A percentile compares a stretch with the other conserved stretches of the same genome.
These are phyloP conservation scores for Aspergillus clavatus DNA, from an alignment of 2,329 filamentous ascomycete species.

Conservation along the genomic window DNA sequence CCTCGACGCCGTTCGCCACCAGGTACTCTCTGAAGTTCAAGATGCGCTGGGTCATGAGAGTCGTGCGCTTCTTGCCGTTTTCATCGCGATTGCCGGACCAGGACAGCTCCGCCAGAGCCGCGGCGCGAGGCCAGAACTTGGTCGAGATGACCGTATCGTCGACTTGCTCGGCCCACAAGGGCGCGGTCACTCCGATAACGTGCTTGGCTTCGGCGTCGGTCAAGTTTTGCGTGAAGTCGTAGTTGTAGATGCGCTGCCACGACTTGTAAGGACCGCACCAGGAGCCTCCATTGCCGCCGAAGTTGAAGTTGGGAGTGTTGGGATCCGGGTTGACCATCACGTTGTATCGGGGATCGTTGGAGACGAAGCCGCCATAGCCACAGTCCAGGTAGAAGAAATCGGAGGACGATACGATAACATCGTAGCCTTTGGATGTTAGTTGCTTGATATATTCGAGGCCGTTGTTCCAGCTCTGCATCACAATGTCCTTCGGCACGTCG, in stretches of 20 bases:
- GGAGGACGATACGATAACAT: conserved; percentile 53
- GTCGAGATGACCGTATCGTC: conserved; percentile 49
- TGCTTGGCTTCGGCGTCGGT: conserved; percentile 45
- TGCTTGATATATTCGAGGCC: conserved; percentile 50
- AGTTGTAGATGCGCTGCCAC: conserved; percentile 58
- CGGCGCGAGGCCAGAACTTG: conserved; percentile 55
- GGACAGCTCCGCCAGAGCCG: conserved; percentile 51
- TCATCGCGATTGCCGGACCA: conserved; percentile 54
- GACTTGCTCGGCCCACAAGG: conserved; percentile 53
- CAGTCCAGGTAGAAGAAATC: conserved; percentile 57
- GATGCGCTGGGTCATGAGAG: conserved; percentile 51
- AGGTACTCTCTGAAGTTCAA: conserved; percentile 58
- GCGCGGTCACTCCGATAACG: conserved; percentile 49
- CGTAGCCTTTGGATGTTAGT: conserved; percentile 48
- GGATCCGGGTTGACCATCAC: conserved; percentile 49
- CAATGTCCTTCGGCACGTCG: conserved; percentile 47
- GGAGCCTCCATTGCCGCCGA: conserved; percentile 49
- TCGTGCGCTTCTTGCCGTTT: conserved; percentile 49
- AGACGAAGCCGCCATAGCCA: conserved; percentile 50
- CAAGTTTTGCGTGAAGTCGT: conserved; percentile 51
- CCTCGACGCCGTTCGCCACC: conserved; percentile 50
- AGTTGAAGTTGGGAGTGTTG: conserved; percentile 49
- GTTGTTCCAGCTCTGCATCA: conserved; percentile 54
- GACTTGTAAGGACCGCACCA: conserved; percentile 58
- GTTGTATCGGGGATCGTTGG: conserved; percentile 55